A percentile compares a stretch with the other conserved stretches of the same genome.
phyloP scores from a whole-genome alignment of 495 filamentous ascomycete species.

The Annulohypoxylon nitens region DNA sequence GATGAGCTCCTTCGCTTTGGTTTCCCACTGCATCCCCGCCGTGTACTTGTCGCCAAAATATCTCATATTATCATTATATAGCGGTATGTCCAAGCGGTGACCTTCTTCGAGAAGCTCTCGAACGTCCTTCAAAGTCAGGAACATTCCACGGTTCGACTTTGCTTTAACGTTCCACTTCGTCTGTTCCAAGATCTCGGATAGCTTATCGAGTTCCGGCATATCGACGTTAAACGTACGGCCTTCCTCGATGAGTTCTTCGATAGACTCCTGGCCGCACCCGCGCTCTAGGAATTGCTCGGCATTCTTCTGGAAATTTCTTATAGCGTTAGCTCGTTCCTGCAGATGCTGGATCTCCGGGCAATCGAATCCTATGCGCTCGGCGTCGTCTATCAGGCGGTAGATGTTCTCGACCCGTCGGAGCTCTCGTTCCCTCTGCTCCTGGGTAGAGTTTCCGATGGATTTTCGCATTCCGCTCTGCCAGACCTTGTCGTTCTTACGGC shows the following conservation, averaged over 20 bases:
- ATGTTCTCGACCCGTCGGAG: conserved; percentile 92
- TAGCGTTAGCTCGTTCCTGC: conserved; percentile 87
- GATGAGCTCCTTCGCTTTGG: conserved; percentile 94
- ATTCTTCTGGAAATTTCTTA: conserved; percentile 86
- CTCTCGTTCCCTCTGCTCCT: conserved; percentile 90
- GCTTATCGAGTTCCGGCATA: conserved; percentile 88
- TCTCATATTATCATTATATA: conserved; percentile 79
- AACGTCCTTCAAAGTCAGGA: conserved; percentile 81
- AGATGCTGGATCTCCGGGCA: conserved; percentile 91
- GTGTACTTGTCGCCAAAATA: conserved; percentile 80
- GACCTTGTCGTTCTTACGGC: conserved; percentile 94
- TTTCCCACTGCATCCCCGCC: conserved; percentile 88
- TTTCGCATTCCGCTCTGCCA: conserved; percentile 79
- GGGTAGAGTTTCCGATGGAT: conserved; percentile 71
- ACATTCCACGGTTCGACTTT: conserved; percentile 69
- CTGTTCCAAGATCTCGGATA: conserved; percentile 84
- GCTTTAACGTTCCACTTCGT: conserved; percentile 91
- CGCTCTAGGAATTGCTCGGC: conserved; percentile 75
- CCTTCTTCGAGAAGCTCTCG: conserved; percentile 81
- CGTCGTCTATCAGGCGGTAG: conserved; percentile 82
- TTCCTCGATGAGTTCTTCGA: conserved; percentile 89
- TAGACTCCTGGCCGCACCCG: conserved; percentile 71
- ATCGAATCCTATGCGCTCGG: conserved; percentile 92
- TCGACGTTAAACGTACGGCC: conserved; percentile 94
- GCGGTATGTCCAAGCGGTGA: conserved; percentile 78